Percentiles rank a stretch among this genome's conserved stretches.
Evolutionary conservation across 495 filamentous ascomycete species (phyloP).

Genomic region (Hyaloscypha finlandica): DNA sequence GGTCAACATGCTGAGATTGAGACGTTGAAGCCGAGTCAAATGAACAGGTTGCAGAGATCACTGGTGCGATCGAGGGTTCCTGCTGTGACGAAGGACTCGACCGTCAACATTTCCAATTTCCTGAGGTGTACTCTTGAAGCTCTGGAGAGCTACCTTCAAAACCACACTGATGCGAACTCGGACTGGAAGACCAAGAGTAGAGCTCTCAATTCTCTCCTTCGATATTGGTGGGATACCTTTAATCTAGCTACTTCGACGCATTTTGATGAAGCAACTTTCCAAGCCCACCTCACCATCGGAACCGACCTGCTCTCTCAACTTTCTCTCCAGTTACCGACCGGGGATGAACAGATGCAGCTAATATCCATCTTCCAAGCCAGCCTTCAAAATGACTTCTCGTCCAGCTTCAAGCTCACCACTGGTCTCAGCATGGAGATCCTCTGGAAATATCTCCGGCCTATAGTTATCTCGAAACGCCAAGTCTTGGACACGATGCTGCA

Average conservation of each 20-base stretch:
- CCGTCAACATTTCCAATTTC: slow-evolving; percentile 47
- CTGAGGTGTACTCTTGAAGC: slow-evolving; percentile 37
- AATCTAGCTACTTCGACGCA: slow-evolving; percentile 39
- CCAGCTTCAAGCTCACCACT: slow-evolving; percentile 62
- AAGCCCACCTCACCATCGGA: slow-evolving; percentile 48
- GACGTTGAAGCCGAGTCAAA: slow-evolving; percentile 56
- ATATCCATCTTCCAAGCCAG: neutral
- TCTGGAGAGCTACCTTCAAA: slow-evolving; percentile 37
- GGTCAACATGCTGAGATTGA: slow-evolving; percentile 38
- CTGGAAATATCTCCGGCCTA: slow-evolving; percentile 73
- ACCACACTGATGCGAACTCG: slow-evolving; percentile 28
- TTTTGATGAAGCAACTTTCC: slow-evolving; percentile 57
- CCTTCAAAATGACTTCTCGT: slow-evolving; percentile 38
- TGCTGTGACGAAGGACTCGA: slow-evolving; percentile 65
- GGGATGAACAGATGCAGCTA: neutral
- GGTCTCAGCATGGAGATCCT: slow-evolving; percentile 84
- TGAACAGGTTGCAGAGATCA: slow-evolving; percentile 72
- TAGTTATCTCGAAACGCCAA: slow-evolving; percentile 39
- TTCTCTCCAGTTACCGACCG: neutral
- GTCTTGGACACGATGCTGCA: slow-evolving; percentile 54
- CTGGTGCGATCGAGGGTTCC: slow-evolving; percentile 57
- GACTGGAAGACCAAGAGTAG: slow-evolving; percentile 31
- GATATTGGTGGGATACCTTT: slow-evolving; percentile 61
- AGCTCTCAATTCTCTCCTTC: slow-evolving; percentile 48
- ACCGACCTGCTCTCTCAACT: slow-evolving; percentile 17